Base-by-base conservation (phyloP, 176 grass and related monocot genomes). In the Avena sativa region DNA sequence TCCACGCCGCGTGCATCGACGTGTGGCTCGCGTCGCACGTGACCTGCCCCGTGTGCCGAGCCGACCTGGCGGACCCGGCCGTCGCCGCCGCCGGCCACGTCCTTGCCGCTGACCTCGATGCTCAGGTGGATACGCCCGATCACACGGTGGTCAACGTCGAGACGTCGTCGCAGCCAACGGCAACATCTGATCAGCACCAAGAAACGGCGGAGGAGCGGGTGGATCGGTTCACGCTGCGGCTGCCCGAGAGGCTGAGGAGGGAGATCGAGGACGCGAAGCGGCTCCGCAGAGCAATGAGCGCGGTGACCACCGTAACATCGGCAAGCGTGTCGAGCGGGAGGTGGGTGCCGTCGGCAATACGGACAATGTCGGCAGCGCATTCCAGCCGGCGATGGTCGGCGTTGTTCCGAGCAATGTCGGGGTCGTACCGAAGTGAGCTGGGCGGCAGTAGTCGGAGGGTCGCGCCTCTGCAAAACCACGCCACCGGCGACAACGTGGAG, bases 21-120 rank as follows among this genome's bases (percentile, higher is more conserved):
- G 69, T 81, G 1, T 98, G 96, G 96, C 86, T 98, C 15, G 64
- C 81, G 2, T 85, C 86, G 36, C 90, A 98, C 58, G 83, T 91
- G 50, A 98, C 93, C 59, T 98, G 96, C 74, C 96, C 96, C 9
- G 93, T 98, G 2, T 98, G 96, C 90, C 93, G 96, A 62, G 92
- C 96, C 70, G 86, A 98, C 86, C 83, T 98, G 21, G 78, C 92
- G 16, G 90, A 94, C 32, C 93, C 92, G 1, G 79, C 86, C 64
- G 82, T 94, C 13, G 79, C 81, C 1, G 85, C 83, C 12, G 90
- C 80, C 20, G 93, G 88, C 28, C 71, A 81, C 67, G 84, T 89
- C 79, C 72, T 87, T 0, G 80, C 78, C 5, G 84, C 85, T 14
- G 89, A 86, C 40, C 81, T 88, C 64, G 82, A 81, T 0, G 82